Conservation (phyloP, 352 stramenopile species). For the Pythium myriotylum region DNA sequence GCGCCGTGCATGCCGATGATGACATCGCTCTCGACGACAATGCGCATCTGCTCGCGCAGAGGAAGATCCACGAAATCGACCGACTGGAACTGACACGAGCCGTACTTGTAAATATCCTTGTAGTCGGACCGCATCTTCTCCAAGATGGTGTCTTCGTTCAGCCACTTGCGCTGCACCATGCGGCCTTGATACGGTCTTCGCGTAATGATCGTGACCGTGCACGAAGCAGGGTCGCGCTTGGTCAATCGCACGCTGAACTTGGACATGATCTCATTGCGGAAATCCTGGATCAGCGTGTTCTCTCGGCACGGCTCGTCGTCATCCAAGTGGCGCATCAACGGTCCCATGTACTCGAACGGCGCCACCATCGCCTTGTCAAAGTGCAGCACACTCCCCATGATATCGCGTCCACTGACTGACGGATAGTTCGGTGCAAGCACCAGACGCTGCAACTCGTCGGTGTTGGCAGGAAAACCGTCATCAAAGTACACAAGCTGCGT, state of each 20-base stretch:
- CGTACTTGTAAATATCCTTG: constrained; percentile 22
- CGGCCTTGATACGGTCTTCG: constrained; percentile 53
- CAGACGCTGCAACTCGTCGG: constrained; percentile 27
- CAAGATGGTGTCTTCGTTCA: constrained; percentile 48
- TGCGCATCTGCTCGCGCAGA: constrained; percentile 36
- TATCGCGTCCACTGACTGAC: constrained; percentile 5
- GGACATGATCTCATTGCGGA: constrained; percentile 29
- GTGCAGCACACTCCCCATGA: constrained; percentile 34
- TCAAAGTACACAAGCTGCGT: constrained; percentile 37
- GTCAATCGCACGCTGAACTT: not conserved
- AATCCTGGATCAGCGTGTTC: constrained; percentile 48
- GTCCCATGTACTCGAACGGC: constrained; percentile 50
- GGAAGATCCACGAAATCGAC: constrained; percentile 38
- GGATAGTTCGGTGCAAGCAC: constrained; percentile 18
- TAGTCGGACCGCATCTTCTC: constrained; percentile 25
- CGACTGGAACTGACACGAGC: constrained; percentile 32
- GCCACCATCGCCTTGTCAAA: constrained; percentile 47
- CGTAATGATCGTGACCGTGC: constrained; percentile 59
- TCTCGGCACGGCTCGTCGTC: constrained; percentile 57
- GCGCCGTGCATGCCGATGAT: constrained; percentile 49
- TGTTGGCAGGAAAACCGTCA: constrained; percentile 16
- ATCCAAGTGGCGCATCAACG: constrained; percentile 70
- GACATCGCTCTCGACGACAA: constrained; percentile 35
- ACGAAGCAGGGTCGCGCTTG: constrained; percentile 2
- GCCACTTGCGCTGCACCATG: constrained; percentile 58